A percentile compares a stretch with the other conserved stretches of the same genome.
Conservation (phyloP, 2,329 filamentous ascomycete genomes). For the Lasiodiplodia hormozganensis region DNA sequence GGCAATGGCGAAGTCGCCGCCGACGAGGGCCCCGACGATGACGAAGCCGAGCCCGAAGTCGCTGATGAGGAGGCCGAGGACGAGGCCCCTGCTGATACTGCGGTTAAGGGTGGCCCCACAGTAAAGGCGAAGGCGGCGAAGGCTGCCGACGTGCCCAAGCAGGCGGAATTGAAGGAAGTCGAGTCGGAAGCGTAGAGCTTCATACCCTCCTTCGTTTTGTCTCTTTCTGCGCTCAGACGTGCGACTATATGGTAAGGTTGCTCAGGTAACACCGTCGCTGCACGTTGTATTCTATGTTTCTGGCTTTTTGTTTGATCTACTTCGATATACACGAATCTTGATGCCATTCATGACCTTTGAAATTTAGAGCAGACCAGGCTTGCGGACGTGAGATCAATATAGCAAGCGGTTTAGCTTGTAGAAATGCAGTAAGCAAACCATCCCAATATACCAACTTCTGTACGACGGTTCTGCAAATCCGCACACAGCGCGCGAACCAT, state of each 20-base stretch:
- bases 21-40: conserved; percentile 31
- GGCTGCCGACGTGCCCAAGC: conserved; percentile 39
- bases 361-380: no score
- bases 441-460: no score
- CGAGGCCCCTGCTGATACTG: conserved; percentile 36
- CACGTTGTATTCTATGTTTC: conserved; percentile 20
- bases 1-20: conserved; percentile 37
- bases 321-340: conserved; percentile 25
- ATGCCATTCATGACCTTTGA: conserved; percentile 8
- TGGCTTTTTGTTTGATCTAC: conserved; percentile 18
- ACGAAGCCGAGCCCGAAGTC: conserved; percentile 27
- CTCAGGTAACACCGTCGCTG: not conserved
- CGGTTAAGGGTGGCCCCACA: conserved; percentile 38
- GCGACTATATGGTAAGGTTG: not conserved
- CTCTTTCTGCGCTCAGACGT: no score
- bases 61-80: conserved; percentile 35
- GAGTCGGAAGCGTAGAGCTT: conserved; percentile 35
- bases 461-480: no score
- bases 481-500: no score
- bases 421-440: no score
- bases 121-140: conserved; percentile 40
- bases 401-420: no score
- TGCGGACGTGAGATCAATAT: no score
- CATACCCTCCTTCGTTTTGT: not conserved
- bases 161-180: conserved; percentile 39